phyloP scores from a whole-genome alignment of 352 stramenopile species.

The Globisporangium lucens region DNA sequence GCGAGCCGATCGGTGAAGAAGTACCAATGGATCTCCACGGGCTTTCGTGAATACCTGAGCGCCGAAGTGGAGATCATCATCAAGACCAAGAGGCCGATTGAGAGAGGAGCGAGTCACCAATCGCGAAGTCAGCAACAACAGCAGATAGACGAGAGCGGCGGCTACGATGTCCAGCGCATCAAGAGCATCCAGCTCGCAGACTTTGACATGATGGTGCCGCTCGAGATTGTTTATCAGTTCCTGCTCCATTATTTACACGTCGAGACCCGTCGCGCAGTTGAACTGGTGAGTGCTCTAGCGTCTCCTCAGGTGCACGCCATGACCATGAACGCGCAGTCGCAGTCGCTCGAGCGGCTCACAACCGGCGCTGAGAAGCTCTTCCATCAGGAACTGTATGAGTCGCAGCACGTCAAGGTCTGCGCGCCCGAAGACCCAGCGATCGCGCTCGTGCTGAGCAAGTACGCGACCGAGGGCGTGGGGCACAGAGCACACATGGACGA shows the following conservation, averaged over 20 bases:
- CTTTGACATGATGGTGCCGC: slow-evolving; percentile 34
- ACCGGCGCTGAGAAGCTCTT: slow-evolving; percentile 64
- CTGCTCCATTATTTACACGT: slow-evolving; percentile 47
- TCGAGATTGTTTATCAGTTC: slow-evolving; percentile 80
- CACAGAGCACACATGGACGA: slow-evolving; percentile 57
- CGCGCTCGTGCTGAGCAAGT: slow-evolving; percentile 65
- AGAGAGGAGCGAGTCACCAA: not conserved
- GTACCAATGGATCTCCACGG: slow-evolving; percentile 55
- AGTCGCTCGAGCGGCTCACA: slow-evolving; percentile 35
- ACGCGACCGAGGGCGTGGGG: slow-evolving; percentile 21
- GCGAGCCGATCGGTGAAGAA: slow-evolving; percentile 55
- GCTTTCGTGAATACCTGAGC: slow-evolving; percentile 32
- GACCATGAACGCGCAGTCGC: not conserved
- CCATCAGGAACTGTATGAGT: slow-evolving; percentile 54
- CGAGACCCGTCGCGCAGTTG: slow-evolving; percentile 17
- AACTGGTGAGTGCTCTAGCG: not conserved
- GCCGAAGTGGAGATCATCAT: slow-evolving; percentile 47
- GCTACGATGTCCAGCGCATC: slow-evolving; percentile 10
- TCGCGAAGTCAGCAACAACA: not conserved
- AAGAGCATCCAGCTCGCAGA: slow-evolving; percentile 15
- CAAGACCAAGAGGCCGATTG: slow-evolving; percentile 43
- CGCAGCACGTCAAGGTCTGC: slow-evolving; percentile 52
- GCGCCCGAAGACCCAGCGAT: slow-evolving; percentile 58
- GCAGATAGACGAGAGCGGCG: not conserved
- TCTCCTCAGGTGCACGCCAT: not conserved